Percentiles rank a stretch among this genome's conserved stretches.
Evolutionary conservation across 345 rosid species (phyloP).

Genomic region (Lumnitzera littorea): DNA sequence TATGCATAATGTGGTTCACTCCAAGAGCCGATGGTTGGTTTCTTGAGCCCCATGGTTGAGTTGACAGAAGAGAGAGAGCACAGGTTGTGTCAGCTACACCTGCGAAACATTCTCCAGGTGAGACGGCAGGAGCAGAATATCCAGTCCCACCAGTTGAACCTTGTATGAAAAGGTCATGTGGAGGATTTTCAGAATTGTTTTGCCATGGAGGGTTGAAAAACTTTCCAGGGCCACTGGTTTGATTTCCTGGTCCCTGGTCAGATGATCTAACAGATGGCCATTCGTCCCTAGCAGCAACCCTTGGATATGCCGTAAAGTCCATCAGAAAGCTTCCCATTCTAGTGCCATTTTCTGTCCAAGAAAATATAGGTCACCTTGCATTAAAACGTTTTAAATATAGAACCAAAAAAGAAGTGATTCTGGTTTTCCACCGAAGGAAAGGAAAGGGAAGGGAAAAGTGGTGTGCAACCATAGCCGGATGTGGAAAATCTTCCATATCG

Average conservation of each 20-base stretch:
- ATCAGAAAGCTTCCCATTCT: slow-evolving; percentile 46
- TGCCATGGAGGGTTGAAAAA: slow-evolving; percentile 32
- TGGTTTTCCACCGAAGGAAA: neutral
- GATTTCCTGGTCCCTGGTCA: slow-evolving; percentile 19
- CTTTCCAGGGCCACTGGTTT: slow-evolving; percentile 21
- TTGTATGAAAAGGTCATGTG: slow-evolving; percentile 39
- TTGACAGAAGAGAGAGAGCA: slow-evolving; percentile 99
- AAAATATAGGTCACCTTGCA: neutral
- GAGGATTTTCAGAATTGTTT: slow-evolving; percentile 36
- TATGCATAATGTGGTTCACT: slow-evolving; percentile 25
- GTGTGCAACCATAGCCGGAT: slow-evolving; percentile 45
- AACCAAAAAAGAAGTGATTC: neutral
- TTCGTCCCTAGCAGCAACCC: slow-evolving; percentile 30
- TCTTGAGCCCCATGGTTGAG: slow-evolving; percentile 56
- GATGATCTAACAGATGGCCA: slow-evolving; percentile 32
- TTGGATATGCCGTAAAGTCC: slow-evolving; percentile 43
- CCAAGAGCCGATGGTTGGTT: slow-evolving; percentile 29
- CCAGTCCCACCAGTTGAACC: slow-evolving; percentile 44
- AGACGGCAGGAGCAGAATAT: slow-evolving; percentile 36
- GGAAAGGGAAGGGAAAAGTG: neutral
- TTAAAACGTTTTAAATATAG: neutral
- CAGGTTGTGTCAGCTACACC: slow-evolving; percentile 64
- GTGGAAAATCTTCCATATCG: slow-evolving; percentile 49
- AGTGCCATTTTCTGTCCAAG: slow-evolving; percentile 35
- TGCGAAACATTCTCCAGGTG: slow-evolving; percentile 60